A percentile compares a stretch with the other conserved stretches of the same genome.
Evolutionary conservation across 140 eudicot genomes (phyloP).

Genomic region (Cichorium intybus): DNA sequence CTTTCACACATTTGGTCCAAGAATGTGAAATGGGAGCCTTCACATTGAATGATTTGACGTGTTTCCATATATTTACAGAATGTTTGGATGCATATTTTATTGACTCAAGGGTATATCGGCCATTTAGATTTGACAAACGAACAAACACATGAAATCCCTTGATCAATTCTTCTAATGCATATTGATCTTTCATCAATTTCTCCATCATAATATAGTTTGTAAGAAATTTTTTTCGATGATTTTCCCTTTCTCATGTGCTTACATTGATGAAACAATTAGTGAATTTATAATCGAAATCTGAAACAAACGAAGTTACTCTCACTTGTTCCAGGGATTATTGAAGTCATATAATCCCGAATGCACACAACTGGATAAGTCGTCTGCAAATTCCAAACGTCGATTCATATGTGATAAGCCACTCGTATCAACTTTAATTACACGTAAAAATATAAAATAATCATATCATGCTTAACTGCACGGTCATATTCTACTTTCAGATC

Average conservation of each 20-base stretch:
- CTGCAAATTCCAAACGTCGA: slow-evolving; percentile 34
- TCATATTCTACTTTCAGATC: slow-evolving; percentile 43
- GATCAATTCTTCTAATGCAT: neutral
- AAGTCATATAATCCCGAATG: slow-evolving; percentile 76
- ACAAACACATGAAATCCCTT: slow-evolving; percentile 8
- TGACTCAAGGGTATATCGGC: slow-evolving; percentile 29
- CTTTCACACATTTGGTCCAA: neutral
- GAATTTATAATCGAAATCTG: neutral
- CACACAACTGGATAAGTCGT: slow-evolving; percentile 49
- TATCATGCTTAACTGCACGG: neutral
- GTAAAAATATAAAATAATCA: neutral
- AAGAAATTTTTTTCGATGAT: neutral
- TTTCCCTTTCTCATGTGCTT: neutral
- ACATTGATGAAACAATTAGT: neutral
- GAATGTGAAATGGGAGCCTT: neutral
- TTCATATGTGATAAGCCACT: slow-evolving; percentile 66
- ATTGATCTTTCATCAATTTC: neutral
- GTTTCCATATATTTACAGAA: neutral
- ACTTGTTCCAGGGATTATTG: slow-evolving; percentile 58
- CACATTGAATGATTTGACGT: slow-evolving; percentile 1
- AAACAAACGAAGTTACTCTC: neutral
- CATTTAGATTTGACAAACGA: slow-evolving; percentile 9
- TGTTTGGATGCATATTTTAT: slow-evolving; percentile 13
- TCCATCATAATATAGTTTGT: neutral
- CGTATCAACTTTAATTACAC: neutral